Base-by-base conservation (phyloP, 73 alveolate species). In the Tetrahymena elliotti region DNA sequence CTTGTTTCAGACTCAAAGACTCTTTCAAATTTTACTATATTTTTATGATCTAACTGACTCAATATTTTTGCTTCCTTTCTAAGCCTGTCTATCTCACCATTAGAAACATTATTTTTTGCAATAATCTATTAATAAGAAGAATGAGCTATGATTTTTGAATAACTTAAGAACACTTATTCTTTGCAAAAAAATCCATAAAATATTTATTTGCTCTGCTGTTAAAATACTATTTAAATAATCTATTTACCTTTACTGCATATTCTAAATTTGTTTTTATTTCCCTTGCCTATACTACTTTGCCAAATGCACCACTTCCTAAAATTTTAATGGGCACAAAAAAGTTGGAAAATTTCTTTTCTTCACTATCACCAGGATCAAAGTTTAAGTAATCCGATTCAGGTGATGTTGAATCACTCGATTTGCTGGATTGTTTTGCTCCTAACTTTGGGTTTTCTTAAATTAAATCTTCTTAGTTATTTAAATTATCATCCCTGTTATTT, bases 301-400 rank as follows among this genome's bases (percentile, higher is more conserved):
- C 99, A 94, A 96, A 97, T 11, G 98, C 97, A 11, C 99, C 99
- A 84, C 94, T 94, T 52, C 99, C 99, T 41, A 97, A 53, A 38
- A 92, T 95, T 84, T 94, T 96, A 52, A 93, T 84, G 40, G 94
- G 95, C 95, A 95, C 93, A 94, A 96, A 95, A 84, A 93, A 93
- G 38, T 95, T 95, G 22, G 95, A 93, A 93, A 97, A 96, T 68
- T 68, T 27, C 38, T 68, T 68, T 31, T 68, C 88, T 31, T 68
- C 88, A 31, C 88, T 68, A 68, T 68, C 88, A 5, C 88, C 88
- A 68, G 33, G n/a, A 68, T 68, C 88, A 68, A 68, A 68, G n/a
- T 68, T 68, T 68, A 68, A 68, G n/a, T 68, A 68, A 68, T 68
- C 88, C 33, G 88, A 68, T 68, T 68, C 88, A 1, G 88, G 88